These are phyloP conservation scores for Roridomyces roridus DNA, from an alignment of 768 basidiomycete species.

Conservation along the genomic window DNA sequence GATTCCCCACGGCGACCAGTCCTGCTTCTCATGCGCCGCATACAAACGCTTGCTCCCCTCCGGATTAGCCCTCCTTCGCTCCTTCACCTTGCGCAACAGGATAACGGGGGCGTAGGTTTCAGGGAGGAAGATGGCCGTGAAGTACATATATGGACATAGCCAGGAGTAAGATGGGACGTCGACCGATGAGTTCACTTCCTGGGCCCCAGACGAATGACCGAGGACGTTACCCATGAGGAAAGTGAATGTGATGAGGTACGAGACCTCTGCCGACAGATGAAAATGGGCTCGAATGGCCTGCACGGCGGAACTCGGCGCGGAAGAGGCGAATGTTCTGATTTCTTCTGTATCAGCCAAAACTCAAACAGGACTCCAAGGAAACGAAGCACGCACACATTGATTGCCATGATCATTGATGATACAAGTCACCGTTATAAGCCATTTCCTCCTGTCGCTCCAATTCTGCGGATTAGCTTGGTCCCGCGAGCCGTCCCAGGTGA, in stretches of 20 bases:
- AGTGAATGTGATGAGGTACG: slow-evolving; percentile 54
- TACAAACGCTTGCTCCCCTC: too few relatives aligned
- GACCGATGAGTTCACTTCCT: too few relatives aligned
- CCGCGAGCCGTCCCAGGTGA: too few relatives aligned
- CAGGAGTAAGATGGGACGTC: slow-evolving; percentile 56
- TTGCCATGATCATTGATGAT: neutral
- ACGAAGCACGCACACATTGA: neutral
- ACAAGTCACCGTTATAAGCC: too few relatives aligned
- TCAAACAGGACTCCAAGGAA: too few relatives aligned
- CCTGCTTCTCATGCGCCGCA: slow-evolving; percentile 66
- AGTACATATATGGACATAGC: slow-evolving; percentile 55
- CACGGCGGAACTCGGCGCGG: slow-evolving; percentile 52
- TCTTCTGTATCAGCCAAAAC: too few relatives aligned
- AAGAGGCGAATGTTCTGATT: slow-evolving; percentile 68
- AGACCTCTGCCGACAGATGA: slow-evolving; percentile 46
- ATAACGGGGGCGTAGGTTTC: slow-evolving; percentile 75
- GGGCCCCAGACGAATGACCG: slow-evolving; percentile 63
- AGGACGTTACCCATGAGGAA: slow-evolving; percentile 62
- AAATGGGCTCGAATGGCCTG: slow-evolving; percentile 45
- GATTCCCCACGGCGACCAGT: too few relatives aligned
- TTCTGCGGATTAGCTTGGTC: too few relatives aligned
- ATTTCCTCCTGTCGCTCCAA: too few relatives aligned
- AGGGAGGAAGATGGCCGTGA: slow-evolving; percentile 55
- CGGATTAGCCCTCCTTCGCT: slow-evolving; percentile 56
- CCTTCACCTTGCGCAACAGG: slow-evolving; percentile 49